These are phyloP conservation scores for Backusella morwellensis DNA, from an alignment of 192 early-diverging fungal genomes.

Conservation along the genomic window DNA sequence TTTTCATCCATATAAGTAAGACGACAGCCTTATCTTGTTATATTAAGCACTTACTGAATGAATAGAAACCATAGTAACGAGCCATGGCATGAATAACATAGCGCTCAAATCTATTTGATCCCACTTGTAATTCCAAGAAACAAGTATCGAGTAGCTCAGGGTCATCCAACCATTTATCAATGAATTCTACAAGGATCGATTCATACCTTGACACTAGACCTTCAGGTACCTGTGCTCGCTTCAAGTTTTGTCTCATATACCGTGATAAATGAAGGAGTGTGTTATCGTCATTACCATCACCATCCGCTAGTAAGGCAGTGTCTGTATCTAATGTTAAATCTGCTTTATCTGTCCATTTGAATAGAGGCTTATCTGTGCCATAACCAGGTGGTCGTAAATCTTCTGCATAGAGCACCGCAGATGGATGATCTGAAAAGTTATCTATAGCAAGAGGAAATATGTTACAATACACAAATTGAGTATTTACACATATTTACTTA, in stretches of 20 bases:
- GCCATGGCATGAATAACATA: constrained; percentile 49
- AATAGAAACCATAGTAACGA: constrained; percentile 42
- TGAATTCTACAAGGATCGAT: constrained; percentile 42
- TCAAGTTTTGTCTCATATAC: constrained; percentile 44
- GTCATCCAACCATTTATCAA: constrained; percentile 28
- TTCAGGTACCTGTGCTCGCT: constrained; percentile 48
- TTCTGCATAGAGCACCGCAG: constrained; percentile 45
- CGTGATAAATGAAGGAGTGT: constrained; percentile 30
- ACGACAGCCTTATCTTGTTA: not conserved
- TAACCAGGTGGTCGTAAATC: constrained; percentile 53
- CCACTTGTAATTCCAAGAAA: constrained; percentile 39
- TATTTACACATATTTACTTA: constrained; percentile 27
- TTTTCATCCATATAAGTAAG: not conserved
- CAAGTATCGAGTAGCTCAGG: constrained; percentile 8
- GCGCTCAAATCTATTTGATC: constrained; percentile 49
- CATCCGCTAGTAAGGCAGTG: not conserved
- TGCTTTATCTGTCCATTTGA: not conserved
- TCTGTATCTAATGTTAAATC: not conserved
- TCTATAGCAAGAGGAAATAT: constrained; percentile 36
- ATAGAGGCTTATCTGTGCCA: not conserved
- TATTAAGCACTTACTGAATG: constrained; percentile 44
- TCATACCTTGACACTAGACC: constrained; percentile 47
- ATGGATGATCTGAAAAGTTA: constrained; percentile 53
- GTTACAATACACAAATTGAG: not conserved
- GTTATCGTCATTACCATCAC: not conserved